A percentile compares a stretch with the other conserved stretches of the same genome.
These are phyloP conservation scores for Antitrichia curtipendula DNA, from an alignment of 225 moss, liverwort and hornwort genomes.

Conservation along the genomic window DNA sequence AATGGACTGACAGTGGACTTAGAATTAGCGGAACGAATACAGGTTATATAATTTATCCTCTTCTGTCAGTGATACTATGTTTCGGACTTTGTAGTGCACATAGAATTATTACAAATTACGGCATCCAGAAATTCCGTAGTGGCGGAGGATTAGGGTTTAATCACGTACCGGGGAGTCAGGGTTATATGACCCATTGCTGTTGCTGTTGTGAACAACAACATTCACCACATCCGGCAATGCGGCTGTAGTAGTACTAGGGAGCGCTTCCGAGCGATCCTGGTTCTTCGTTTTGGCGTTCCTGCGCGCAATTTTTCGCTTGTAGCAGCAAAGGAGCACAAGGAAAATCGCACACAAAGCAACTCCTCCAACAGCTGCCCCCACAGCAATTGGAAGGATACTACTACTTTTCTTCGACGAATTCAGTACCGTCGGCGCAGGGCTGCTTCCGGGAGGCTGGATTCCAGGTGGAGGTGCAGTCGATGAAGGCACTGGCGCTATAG, in stretches of 20 bases:
- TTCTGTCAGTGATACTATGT: background rate
- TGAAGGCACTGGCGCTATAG: background rate
- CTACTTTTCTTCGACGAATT: background rate
- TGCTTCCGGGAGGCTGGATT: background rate
- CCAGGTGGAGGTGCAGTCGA: background rate
- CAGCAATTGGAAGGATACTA: background rate
- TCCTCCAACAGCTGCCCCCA: slow-evolving; percentile 1
- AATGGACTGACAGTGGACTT: too few species aligned
- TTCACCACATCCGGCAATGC: background rate
- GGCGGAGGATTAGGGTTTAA: background rate
- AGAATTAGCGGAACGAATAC: background rate
- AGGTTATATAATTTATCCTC: background rate
- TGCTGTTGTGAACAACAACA: slow-evolving; percentile 1
- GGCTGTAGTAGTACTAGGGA: background rate
- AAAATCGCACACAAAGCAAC: background rate
- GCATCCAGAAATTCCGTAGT: background rate
- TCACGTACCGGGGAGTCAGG: background rate
- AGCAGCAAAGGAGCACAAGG: background rate
- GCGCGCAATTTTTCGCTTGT: background rate
- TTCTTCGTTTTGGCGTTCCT: background rate
- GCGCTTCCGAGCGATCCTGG: background rate
- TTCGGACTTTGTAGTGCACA: background rate
- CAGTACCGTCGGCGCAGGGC: background rate
- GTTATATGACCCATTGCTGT: background rate
- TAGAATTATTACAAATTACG: too few species aligned